phyloP scores from a whole-genome alignment of 1,284 basidiomycete genomes.

The Boletus semigastroideus region DNA sequence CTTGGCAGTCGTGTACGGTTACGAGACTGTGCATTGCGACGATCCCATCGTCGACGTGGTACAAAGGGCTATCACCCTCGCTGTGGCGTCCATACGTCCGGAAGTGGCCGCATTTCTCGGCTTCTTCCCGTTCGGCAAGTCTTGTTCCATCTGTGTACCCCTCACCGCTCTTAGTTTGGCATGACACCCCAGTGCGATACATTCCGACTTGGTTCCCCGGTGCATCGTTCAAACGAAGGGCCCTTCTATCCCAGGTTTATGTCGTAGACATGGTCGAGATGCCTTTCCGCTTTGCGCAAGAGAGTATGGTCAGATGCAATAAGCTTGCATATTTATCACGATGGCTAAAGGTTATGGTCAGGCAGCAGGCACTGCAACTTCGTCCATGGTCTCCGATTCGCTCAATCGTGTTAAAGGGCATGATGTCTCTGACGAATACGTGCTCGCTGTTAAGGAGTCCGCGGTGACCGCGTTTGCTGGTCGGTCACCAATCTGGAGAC shows the following conservation, averaged over 20 bases:
- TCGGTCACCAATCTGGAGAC: too few relatives aligned
- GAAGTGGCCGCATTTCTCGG: neutral
- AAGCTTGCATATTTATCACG: too few relatives aligned
- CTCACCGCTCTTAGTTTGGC: too few relatives aligned
- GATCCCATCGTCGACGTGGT: slow-evolving; percentile 22
- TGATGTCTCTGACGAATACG: too few relatives aligned
- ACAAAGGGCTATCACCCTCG: neutral
- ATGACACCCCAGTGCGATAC: slow-evolving; percentile 15
- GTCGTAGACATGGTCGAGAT: slow-evolving; percentile 23
- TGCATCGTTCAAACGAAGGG: slow-evolving; percentile 27
- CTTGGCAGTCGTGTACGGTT: slow-evolving; percentile 27
- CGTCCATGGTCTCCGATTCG: slow-evolving; percentile 19
- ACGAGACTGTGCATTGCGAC: slow-evolving; percentile 15
- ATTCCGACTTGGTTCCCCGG: slow-evolving; percentile 35
- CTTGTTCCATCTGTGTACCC: too few relatives aligned
- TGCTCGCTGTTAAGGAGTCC: too few relatives aligned
- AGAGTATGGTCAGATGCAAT: slow-evolving; percentile 10
- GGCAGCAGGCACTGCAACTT: slow-evolving; percentile 14
- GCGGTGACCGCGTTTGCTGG: too few relatives aligned
- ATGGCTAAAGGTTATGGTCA: too few relatives aligned
- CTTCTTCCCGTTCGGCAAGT: too few relatives aligned
- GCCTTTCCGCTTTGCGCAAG: slow-evolving; percentile 26
- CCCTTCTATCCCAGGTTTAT: slow-evolving; percentile 14
- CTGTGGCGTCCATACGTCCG: neutral
- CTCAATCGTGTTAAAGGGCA: too few relatives aligned